Evolutionary conservation across 306 rosid genomes (phyloP).

Genomic region (Lathyrus oleraceus): DNA sequence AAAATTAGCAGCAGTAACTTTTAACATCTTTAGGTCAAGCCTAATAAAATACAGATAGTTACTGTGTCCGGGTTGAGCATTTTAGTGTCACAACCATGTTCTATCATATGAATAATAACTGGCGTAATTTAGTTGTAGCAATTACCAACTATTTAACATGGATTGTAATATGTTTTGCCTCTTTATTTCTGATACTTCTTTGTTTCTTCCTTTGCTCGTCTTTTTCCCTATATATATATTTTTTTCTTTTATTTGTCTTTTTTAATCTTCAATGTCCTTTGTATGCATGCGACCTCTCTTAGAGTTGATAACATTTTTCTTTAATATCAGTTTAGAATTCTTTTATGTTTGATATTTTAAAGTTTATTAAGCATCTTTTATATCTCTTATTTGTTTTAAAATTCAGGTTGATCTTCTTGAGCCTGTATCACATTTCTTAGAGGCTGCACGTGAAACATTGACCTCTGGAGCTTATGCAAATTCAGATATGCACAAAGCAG

Average conservation of each 20-base stretch:
- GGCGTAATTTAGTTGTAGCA: constrained; percentile 3
- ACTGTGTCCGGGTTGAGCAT: constrained; percentile 13
- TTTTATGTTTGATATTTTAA: constrained; percentile 21
- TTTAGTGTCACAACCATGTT: constrained; percentile 10
- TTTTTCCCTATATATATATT: not conserved
- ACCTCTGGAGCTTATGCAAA: constrained; percentile 49
- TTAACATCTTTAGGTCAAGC: not conserved
- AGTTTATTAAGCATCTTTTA: constrained; percentile 17
- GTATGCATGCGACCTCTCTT: constrained; percentile 3
- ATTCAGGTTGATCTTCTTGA: constrained; percentile 95
- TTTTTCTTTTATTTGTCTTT: constrained; percentile 27
- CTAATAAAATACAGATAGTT: not conserved
- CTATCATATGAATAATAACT: not conserved
- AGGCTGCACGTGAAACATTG: constrained; percentile 78
- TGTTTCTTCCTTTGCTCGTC: not conserved
- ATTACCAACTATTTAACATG: not conserved
- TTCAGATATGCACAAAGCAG: constrained; percentile 66
- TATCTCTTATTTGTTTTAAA: constrained; percentile 15
- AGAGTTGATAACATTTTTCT: not conserved
- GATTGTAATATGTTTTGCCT: not conserved
- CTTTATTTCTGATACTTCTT: not conserved
- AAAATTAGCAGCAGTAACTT: not conserved
- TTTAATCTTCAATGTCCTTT: not conserved
- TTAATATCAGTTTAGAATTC: not conserved
- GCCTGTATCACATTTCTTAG: constrained; percentile 92